A percentile compares a stretch with the other conserved stretches of the same genome.
phyloP scores from a whole-genome alignment of 306 rosid species.

The Vigna unguiculata region DNA sequence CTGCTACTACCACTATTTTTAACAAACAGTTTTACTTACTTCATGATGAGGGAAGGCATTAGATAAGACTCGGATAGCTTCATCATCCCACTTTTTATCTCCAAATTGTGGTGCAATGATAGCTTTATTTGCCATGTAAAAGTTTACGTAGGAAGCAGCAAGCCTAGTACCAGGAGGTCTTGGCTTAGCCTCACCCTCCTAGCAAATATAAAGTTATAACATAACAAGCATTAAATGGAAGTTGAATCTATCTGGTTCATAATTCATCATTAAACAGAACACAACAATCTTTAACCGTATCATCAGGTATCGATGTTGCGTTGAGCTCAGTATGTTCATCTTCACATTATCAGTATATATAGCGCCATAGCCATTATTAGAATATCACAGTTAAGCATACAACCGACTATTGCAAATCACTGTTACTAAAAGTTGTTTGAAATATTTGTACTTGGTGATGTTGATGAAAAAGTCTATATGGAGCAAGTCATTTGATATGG shows the following conservation, averaged over 20 bases:
- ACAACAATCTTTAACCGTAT: not conserved
- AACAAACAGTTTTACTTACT: slow-evolving; percentile 60
- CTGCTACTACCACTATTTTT: not conserved
- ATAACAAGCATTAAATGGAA: slow-evolving; percentile 18
- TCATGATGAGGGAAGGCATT: slow-evolving; percentile 72
- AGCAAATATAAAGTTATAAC: slow-evolving; percentile 34
- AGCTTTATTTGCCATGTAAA: slow-evolving; percentile 90
- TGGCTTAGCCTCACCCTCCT: slow-evolving; percentile 68
- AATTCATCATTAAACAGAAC: slow-evolving; percentile 28
- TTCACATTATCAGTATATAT: slow-evolving; percentile 18
- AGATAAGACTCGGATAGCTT: slow-evolving; percentile 75
- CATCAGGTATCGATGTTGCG: slow-evolving; percentile 24
- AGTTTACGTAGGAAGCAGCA: slow-evolving; percentile 93
- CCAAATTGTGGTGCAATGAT: slow-evolving; percentile 86
- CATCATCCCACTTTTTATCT: slow-evolving; percentile 84
- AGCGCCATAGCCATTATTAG: not conserved
- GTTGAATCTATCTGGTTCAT: slow-evolving; percentile 19
- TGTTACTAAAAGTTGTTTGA: slow-evolving; percentile 20
- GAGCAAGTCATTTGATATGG: no score
- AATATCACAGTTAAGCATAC: slow-evolving; percentile 15
- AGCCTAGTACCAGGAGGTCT: slow-evolving; percentile 77
- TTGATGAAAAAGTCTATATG: no score
- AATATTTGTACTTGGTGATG: not conserved
- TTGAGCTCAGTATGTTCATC: slow-evolving; percentile 17
- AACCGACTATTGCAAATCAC: slow-evolving; percentile 8